Evolutionary conservation across 768 basidiomycete genomes (phyloP).

Genomic region (Trichaptum fuscoviolaceum): DNA sequence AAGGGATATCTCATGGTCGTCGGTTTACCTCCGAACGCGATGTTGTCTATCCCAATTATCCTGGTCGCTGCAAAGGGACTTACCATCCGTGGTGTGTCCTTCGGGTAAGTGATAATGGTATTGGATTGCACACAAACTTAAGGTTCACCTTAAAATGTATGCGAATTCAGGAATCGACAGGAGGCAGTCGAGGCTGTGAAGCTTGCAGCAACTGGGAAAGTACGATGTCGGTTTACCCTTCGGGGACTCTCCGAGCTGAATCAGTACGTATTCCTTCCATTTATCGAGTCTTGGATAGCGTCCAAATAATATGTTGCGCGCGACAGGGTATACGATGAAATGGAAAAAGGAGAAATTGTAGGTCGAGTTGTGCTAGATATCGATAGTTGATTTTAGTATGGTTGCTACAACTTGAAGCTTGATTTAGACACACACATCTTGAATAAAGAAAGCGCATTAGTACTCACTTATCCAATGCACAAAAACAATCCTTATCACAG

Average conservation of each 20-base stretch:
- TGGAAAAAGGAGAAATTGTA: background rate
- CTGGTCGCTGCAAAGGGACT: conserved; percentile 24
- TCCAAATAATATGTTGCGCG: conserved; percentile 26
- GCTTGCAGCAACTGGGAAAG: conserved; percentile 37
- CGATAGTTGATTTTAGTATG: conserved; percentile 24
- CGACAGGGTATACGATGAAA: conserved; percentile 12
- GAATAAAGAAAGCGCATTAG: no score
- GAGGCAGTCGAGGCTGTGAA: conserved; percentile 44
- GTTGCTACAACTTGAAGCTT: no score
- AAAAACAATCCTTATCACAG: no score
- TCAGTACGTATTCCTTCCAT: conserved; percentile 31
- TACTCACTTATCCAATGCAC: no score
- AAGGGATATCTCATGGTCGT: conserved; percentile 37
- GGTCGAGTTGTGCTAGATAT: conserved; percentile 39
- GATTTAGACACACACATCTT: no score
- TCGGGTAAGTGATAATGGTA: background rate
- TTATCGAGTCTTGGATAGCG: background rate
- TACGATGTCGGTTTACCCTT: conserved; percentile 35
- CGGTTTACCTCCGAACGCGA: conserved; percentile 31
- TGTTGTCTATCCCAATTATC: conserved; percentile 26
- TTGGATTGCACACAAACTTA: no score
- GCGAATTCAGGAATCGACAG: conserved; percentile 29
- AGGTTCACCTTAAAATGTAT: conserved; percentile 1
- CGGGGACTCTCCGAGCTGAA: conserved; percentile 47
- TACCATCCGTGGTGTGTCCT: background rate